phyloP scores from a whole-genome alignment of 768 basidiomycete genomes.

The Naganishia vishniacii region DNA sequence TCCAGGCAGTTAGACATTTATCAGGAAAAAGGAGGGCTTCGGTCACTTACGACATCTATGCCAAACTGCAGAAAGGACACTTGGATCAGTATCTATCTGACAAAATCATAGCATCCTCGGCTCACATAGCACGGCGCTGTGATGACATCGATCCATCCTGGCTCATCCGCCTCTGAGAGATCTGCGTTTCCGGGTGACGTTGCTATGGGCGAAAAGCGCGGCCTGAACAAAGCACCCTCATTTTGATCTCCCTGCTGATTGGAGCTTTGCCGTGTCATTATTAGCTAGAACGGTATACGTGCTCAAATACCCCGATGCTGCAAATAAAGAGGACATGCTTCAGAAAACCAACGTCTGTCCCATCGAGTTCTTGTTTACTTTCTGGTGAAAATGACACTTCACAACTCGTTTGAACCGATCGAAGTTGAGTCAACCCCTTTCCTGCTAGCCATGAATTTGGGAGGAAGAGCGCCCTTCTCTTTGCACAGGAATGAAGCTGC shows the following conservation, averaged over 20 bases:
- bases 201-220: constrained; percentile 9
- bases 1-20: background rate
- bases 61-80: background rate
- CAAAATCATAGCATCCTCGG: background rate
- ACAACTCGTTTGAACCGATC: background rate
- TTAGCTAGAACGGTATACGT: too few species aligned
- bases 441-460: too few species aligned
- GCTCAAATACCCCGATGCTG: too few species aligned
- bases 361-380: too few species aligned
- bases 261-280: too few species aligned
- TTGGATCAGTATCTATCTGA: background rate
- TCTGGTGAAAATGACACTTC: constrained; percentile 3
- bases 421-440: constrained; percentile 15
- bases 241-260: background rate
- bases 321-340: too few species aligned
- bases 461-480: too few species aligned
- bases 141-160: constrained; percentile 27
- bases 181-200: background rate
- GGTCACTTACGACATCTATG: background rate
- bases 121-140: constrained; percentile 17
- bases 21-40: background rate
- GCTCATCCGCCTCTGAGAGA: constrained; percentile 13
- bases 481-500: background rate
- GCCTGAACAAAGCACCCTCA: background rate
- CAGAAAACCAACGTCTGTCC: too few species aligned